Percentiles rank a stretch among this genome's conserved stretches.
Conservation (phyloP, 176 grass and related monocot species). For the Oryza meridionalis region DNA sequence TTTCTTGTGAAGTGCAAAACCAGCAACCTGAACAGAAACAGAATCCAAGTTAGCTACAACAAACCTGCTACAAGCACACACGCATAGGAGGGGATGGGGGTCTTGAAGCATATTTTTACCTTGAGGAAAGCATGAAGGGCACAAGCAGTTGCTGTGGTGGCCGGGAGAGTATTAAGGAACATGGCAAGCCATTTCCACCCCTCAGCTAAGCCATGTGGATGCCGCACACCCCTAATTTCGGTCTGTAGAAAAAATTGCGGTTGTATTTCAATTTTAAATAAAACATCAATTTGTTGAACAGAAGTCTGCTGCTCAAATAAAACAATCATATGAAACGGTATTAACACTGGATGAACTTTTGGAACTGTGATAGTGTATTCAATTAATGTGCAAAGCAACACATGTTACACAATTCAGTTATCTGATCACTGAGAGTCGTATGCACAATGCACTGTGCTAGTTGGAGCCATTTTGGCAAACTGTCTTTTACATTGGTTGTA, state of each 20-base stretch:
- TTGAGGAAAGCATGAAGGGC: conserved; percentile 89
- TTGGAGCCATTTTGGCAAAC: neutral
- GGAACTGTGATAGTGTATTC: neutral
- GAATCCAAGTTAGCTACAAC: conserved; percentile 14
- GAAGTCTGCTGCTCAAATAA: neutral
- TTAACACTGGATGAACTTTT: neutral
- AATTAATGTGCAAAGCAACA: neutral
- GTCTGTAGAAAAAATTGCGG: conserved; percentile 53
- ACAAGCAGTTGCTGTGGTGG: conserved; percentile 62
- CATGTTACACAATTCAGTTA: neutral
- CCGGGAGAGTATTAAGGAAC: conserved; percentile 82
- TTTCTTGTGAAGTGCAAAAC: conserved; percentile 69
- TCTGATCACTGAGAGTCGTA: neutral
- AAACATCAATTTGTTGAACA: conserved; percentile 9
- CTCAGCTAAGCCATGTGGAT: conserved; percentile 83
- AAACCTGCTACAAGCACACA: neutral
- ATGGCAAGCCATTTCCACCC: conserved; percentile 88
- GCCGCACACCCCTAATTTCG: conserved; percentile 65
- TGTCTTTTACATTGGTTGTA: neutral
- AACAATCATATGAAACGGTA: neutral
- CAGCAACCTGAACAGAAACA: conserved; percentile 62
- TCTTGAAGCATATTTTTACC: conserved; percentile 40
- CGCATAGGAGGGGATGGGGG: neutral
- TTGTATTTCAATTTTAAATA: conserved; percentile 36
- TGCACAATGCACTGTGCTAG: neutral